Evolutionary conservation across 352 stramenopile species (phyloP).

Genomic region (Phytophthora meadii): DNA sequence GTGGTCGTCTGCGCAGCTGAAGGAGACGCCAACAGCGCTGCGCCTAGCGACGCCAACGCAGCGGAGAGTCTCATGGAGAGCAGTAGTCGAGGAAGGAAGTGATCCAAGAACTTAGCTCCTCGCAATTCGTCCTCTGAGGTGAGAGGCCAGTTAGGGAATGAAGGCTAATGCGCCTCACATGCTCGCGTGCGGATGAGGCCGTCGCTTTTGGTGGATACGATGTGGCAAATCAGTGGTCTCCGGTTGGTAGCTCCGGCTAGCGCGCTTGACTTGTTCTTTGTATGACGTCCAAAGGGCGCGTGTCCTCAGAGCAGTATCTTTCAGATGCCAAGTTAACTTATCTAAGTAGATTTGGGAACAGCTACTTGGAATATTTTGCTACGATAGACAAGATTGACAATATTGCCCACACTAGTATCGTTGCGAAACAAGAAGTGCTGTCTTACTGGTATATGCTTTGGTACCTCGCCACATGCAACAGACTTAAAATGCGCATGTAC

Average conservation of each 20-base stretch:
- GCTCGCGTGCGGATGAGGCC: background rate
- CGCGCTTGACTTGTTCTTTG: constrained; percentile 6
- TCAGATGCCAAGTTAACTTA: background rate
- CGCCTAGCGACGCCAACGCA: constrained; percentile 5
- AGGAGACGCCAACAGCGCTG: constrained; percentile 9
- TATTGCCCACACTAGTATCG: too few species aligned
- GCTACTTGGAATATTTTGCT: too few species aligned
- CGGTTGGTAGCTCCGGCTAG: constrained; percentile 2
- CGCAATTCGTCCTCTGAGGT: constrained; percentile 9
- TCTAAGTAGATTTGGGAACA: background rate
- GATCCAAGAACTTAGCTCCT: background rate
- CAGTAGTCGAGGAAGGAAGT: constrained; percentile 6
- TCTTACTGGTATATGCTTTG: too few species aligned
- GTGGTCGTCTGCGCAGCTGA: constrained; percentile 27
- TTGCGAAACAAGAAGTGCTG: too few species aligned
- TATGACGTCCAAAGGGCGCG: constrained; percentile 3
- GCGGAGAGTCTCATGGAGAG: constrained; percentile 30
- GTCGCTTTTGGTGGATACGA: constrained; percentile 4
- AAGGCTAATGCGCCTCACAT: background rate
- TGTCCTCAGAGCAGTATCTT: constrained; percentile 10
- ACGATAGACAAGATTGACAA: too few species aligned
- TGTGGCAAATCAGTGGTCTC: constrained; percentile 21
- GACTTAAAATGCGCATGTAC: too few species aligned
- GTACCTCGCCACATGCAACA: too few species aligned
- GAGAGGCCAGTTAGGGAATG: constrained; percentile 36